Evolutionary conservation across 2,329 filamentous ascomycete species (phyloP), one percentile per base, ranked within the genome.

Genomic region (Ceratocystis cacaofunesta): DNA sequence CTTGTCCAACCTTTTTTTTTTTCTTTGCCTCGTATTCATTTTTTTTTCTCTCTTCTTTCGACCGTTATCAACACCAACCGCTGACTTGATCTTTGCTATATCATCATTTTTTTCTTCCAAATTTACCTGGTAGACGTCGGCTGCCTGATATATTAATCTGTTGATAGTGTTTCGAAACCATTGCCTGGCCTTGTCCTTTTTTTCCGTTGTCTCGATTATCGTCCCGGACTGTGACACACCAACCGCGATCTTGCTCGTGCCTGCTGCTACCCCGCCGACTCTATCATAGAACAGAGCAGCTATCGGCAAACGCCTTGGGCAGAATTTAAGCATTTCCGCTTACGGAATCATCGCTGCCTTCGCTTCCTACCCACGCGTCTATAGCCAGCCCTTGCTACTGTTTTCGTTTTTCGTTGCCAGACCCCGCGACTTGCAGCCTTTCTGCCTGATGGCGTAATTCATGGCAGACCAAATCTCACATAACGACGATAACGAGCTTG

Each of bases 391-490:
- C 19, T 62, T 61, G 58, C 30, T 44, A 17, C 50, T 36, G 15
- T 19, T 30, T 8, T 36, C 25, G 46, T n/a, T 19, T 30, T 8
- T 36, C 25, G 46, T n/a, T 58, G 65, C 48, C 36, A 43, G 52
- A 62, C 32, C 32, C 58, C 61, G 58, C 55, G 41, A 66, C 66
- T 62, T 60, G 48, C 61, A 65, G 72, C 73, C 72, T 73, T 72
- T 75, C 75, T 77, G 80, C 77, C 80, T 78, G 75, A 85, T 85
- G 82, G 82, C 82, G 82, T 85, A 84, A 82, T 82, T 79, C 80
- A 85, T 85, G 82, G 82, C 82, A 83, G 82, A 84, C 80, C 82
- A 78, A 83, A 84, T 76, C 75, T 71, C 74, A 74, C 73, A 43
- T 61, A 62, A 63, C 63, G 61, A 66, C 50, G 61, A 67, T 65